Evolutionary conservation across 2,329 filamentous ascomycete species (phyloP).

Genomic region (Alternaria gaisen): DNA sequence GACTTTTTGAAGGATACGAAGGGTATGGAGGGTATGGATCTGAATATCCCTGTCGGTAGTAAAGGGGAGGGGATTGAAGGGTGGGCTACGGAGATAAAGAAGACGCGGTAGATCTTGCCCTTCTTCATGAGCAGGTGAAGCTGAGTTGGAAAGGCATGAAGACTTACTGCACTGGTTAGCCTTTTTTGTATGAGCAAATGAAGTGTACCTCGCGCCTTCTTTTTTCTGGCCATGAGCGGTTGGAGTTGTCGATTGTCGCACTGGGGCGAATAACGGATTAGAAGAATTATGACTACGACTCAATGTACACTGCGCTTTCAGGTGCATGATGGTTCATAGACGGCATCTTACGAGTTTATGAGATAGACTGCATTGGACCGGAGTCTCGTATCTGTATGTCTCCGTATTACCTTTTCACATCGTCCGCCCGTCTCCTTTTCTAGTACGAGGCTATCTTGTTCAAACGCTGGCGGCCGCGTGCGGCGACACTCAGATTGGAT

Average conservation of each 20-base stretch:
- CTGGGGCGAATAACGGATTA: background rate
- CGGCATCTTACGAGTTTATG: background rate
- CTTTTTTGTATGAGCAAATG: constrained; percentile 1
- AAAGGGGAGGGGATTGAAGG: constrained; percentile 93
- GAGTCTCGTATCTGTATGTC: background rate
- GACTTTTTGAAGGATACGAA: constrained; percentile 83
- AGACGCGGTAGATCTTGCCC: constrained; percentile 54
- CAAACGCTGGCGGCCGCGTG: background rate
- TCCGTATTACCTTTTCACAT: background rate
- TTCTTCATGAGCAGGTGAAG: background rate
- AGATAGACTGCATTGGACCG: background rate
- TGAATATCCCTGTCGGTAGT: constrained; percentile 80
- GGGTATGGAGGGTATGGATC: constrained; percentile 82
- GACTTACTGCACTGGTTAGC: constrained; percentile 4
- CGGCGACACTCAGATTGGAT: background rate
- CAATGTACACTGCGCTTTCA: constrained; percentile 1
- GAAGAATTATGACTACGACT: background rate
- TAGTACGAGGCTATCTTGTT: background rate
- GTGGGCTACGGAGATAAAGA: constrained; percentile 85
- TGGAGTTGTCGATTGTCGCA: background rate
- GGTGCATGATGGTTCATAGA: background rate
- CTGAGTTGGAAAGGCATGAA: background rate
- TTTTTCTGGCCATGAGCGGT: background rate
- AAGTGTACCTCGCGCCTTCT: background rate
- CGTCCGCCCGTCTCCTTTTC: background rate